phyloP scores from a whole-genome alignment of 2,329 filamentous ascomycete species.

The Bipolaris zeicola region DNA sequence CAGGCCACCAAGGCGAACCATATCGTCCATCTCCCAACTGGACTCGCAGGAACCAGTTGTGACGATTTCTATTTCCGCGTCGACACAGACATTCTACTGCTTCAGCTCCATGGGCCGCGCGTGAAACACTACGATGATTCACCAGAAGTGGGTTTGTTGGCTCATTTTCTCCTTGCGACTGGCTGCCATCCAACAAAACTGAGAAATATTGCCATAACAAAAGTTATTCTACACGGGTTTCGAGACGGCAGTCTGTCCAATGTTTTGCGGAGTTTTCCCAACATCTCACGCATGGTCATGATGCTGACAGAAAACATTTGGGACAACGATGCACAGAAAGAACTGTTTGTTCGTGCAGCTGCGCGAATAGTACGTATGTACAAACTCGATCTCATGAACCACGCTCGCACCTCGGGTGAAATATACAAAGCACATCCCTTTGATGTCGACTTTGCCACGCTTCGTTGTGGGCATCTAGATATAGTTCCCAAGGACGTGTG shows the following conservation, averaged over 20 bases:
- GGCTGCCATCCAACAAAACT: constrained; percentile 14
- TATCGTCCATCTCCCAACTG: constrained; percentile 16
- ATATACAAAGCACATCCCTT: constrained; percentile 2
- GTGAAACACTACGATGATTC: constrained; percentile 28
- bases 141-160: constrained; percentile 24
- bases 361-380: constrained; percentile 28
- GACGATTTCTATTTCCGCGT: constrained; percentile 27
- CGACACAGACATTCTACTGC: constrained; percentile 25
- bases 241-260: constrained; percentile 27
- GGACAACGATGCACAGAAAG: constrained; percentile 9
- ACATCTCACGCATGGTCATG: constrained; percentile 25
- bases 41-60: not conserved
- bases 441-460: constrained; percentile 20
- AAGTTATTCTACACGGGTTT: constrained; percentile 20
- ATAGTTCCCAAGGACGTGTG: constrained; percentile 16
- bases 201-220: constrained; percentile 22
- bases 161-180: constrained; percentile 23
- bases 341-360: constrained; percentile 23
- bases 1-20: constrained; percentile 23
- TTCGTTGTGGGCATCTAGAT: constrained; percentile 8
- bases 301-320: constrained; percentile 18
- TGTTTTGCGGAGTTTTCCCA: constrained; percentile 24
- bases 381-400: constrained; percentile 13
- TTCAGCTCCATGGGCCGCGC: constrained; percentile 17
- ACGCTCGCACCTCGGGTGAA: not conserved